These are phyloP conservation scores for Berkeleyomyces basicola DNA, from an alignment of 2,329 filamentous ascomycete species.

Conservation along the genomic window DNA sequence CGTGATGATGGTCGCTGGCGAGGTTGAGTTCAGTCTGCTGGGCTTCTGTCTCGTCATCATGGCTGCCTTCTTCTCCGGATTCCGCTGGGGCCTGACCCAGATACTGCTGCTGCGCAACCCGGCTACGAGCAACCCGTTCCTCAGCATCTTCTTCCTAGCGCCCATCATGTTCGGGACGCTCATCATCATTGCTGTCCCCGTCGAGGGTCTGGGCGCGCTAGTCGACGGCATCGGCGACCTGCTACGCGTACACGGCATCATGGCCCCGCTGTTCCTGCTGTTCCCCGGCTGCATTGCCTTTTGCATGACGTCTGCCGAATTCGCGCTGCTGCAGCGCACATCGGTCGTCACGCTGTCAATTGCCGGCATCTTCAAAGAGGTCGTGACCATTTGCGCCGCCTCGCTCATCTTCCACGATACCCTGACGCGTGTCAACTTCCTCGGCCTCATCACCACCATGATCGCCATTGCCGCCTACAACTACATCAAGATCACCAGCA, in stretches of 20 bases:
- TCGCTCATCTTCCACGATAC: conserved; percentile 77
- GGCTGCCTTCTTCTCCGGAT: conserved; percentile 87
- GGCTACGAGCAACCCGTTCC: conserved; percentile 90
- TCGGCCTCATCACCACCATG: conserved; percentile 77
- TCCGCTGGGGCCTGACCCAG: conserved; percentile 96
- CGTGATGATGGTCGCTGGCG: conserved; percentile 95
- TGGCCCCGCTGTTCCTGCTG: conserved; percentile 57
- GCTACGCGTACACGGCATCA: conserved; percentile 49
- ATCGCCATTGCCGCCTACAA: conserved; percentile 80
- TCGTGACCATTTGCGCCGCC: conserved; percentile 83
- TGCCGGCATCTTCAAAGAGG: conserved; percentile 97
- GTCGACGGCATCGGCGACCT: conserved; percentile 48
- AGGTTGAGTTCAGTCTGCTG: conserved; percentile 71
- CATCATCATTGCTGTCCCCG: conserved; percentile 62
- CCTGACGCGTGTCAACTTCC: conserved; percentile 73
- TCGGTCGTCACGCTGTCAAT: conserved; percentile 93
- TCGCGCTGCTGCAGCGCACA: conserved; percentile 84
- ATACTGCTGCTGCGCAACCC: conserved; percentile 87
- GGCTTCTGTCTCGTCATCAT: conserved; percentile 88
- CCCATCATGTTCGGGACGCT: conserved; percentile 88
- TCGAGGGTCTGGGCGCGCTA: conserved; percentile 63
- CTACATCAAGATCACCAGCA: conserved; percentile 80
- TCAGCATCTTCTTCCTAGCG: conserved; percentile 92
- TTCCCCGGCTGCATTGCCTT: conserved; percentile 89
- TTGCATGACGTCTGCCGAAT: conserved; percentile 91